Percentiles rank a stretch among this genome's conserved stretches.
Evolutionary conservation across 225 moss, liverwort and hornwort genomes (phyloP).

Genomic region (Physcomitrium patens): DNA sequence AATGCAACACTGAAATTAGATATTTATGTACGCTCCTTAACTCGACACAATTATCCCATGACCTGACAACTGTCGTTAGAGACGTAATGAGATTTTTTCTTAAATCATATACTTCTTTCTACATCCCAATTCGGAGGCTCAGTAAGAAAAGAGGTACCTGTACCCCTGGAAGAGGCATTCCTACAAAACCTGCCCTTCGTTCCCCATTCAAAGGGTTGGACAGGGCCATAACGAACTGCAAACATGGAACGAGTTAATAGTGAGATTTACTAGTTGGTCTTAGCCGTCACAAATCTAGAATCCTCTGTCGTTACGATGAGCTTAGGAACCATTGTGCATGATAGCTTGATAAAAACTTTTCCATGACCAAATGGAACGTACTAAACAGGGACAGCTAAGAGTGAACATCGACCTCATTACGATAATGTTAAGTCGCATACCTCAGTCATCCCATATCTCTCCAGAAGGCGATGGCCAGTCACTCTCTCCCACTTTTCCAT

Average conservation of each 20-base stretch:
- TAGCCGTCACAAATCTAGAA: neutral
- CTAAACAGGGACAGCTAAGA: constrained; percentile 17
- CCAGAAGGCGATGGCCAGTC: constrained; percentile 94
- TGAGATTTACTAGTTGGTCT: constrained; percentile 12
- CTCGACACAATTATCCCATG: constrained; percentile 3
- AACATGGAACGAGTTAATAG: constrained; percentile 13
- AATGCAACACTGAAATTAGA: constrained; percentile 34
- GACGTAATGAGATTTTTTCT: neutral
- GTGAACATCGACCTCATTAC: neutral
- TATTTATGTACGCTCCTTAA: constrained; percentile 9
- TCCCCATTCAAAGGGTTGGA: constrained; percentile 91
- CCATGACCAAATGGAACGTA: constrained; percentile 14
- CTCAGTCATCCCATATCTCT: constrained; percentile 99
- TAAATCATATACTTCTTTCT: constrained; percentile 5
- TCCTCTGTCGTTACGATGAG: neutral
- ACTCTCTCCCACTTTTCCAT: constrained; percentile 91
- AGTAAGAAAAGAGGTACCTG: constrained; percentile 51
- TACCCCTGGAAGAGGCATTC: constrained; percentile 85
- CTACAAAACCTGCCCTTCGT: constrained; percentile 86
- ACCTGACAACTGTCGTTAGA: constrained; percentile 8
- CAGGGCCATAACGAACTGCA: constrained; percentile 96
- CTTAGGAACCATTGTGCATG: neutral
- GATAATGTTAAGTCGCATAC: constrained; percentile 40
- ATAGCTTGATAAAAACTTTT: constrained; percentile 20
- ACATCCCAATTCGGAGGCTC: constrained; percentile 9